Conservation (phyloP, 805 yeast species). For the Saccharomycopsis sp. region DNA sequence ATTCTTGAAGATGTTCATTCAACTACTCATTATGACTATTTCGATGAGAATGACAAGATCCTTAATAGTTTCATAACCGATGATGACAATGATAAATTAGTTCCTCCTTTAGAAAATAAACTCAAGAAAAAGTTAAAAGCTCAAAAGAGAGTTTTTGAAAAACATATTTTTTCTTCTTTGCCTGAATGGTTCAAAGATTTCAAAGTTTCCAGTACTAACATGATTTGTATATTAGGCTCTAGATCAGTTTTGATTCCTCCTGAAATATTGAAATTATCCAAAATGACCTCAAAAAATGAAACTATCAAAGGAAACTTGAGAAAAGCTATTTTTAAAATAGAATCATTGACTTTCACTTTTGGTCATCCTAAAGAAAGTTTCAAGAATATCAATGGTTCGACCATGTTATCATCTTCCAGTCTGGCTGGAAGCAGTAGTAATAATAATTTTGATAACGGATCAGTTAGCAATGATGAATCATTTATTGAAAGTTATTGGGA, state of each 20-base stretch:
- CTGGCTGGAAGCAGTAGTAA: neutral
- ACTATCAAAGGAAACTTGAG: constrained; percentile 3
- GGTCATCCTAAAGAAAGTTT: neutral
- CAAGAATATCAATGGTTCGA: neutral
- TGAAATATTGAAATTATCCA: constrained; percentile 27
- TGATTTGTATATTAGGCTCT: constrained; percentile 27
- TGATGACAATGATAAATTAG: neutral
- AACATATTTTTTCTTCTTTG: constrained; percentile 23
- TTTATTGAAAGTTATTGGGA: constrained; percentile 17
- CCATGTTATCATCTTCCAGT: neutral
- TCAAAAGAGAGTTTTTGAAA: constrained; percentile 20
- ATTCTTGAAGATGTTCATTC: constrained; percentile 19
- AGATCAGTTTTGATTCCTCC: constrained; percentile 35
- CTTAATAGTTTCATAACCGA: neutral
- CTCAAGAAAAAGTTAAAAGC: constrained; percentile 5
- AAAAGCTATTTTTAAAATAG: constrained; percentile 9
- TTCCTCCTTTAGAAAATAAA: neutral
- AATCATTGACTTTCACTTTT: constrained; percentile 19
- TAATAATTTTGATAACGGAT: neutral
- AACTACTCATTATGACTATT: constrained; percentile 14
- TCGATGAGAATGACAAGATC: constrained; percentile 7
- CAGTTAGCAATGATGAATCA: neutral
- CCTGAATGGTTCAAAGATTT: constrained; percentile 27
- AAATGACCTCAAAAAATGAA: constrained; percentile 29
- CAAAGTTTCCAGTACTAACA: constrained; percentile 21